Percentiles rank a stretch among this genome's conserved stretches.
These are phyloP conservation scores for Solanum sejunctum DNA, from an alignment of 257 asterid genomes.

Conservation along the genomic window DNA sequence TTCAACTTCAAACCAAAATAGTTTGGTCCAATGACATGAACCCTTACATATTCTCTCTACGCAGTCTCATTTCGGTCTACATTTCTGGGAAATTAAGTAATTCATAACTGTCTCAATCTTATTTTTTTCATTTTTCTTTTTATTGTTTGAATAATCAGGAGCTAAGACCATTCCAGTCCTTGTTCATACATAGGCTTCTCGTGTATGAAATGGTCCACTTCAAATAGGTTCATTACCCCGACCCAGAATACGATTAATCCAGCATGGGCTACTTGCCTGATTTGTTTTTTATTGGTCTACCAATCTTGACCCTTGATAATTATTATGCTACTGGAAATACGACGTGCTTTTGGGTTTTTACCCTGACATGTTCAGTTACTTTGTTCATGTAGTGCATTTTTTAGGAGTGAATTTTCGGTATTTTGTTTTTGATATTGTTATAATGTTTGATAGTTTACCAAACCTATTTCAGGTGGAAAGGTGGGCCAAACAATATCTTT, in stretches of 20 bases:
- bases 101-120: too few species aligned
- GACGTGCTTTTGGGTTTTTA: not conserved
- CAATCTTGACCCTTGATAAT: not conserved
- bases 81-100: not conserved
- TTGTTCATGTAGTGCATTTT: not conserved
- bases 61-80: not conserved
- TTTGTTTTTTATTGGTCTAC: not conserved
- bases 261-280: not conserved
- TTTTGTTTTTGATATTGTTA: not conserved
- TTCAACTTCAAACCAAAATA: not conserved
- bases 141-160: too few species aligned
- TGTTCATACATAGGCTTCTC: too few species aligned
- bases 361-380: not conserved
- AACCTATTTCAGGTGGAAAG: constrained; percentile 65
- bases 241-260: too few species aligned
- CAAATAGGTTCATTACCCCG: too few species aligned
- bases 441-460: not conserved
- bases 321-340: not conserved
- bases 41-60: not conserved
- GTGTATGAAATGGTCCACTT: too few species aligned
- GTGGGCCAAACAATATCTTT: constrained; percentile 87
- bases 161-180: too few species aligned
- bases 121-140: too few species aligned
- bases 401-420: not conserved
- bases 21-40: not conserved